Evolutionary conservation across 2,329 filamentous ascomycete species (phyloP).

Genomic region (Pseudocercospora macadamiae): DNA sequence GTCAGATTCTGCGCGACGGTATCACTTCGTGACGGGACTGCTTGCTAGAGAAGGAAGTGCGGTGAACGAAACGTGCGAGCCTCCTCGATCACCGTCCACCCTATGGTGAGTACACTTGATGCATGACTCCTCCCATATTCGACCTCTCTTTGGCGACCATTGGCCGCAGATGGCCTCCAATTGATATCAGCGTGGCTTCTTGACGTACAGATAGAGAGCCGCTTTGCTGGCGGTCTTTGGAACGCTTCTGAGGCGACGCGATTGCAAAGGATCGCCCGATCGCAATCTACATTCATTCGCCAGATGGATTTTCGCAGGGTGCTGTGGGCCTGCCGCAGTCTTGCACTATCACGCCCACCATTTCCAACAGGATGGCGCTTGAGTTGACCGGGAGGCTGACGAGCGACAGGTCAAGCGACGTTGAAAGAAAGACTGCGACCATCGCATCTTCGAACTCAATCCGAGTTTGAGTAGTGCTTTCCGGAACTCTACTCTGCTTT

Average conservation of each 20-base stretch:
- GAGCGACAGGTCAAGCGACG: conserved; percentile 20
- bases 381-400: conserved; percentile 18
- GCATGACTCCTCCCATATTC: not conserved
- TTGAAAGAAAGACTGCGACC: conserved; percentile 26
- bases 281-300: not conserved
- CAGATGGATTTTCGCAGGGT: not conserved
- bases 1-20: conserved; percentile 19
- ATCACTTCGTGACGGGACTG: conserved; percentile 6
- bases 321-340: not conserved
- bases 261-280: not conserved
- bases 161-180: not conserved
- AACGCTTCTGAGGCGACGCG: not conserved
- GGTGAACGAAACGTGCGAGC: not conserved
- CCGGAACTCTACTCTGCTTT: conserved; percentile 21
- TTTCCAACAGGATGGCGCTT: not conserved
- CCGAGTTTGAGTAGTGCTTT: conserved; percentile 27
- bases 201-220: not conserved
- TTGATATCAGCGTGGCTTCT: not conserved
- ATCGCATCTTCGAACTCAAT: conserved; percentile 28
- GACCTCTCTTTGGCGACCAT: not conserved
- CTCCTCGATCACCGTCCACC: not conserved
- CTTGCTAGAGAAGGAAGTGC: not conserved
- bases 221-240: not conserved
- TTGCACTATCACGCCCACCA: conserved; percentile 2
- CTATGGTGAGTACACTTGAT: not conserved